Conservation (phyloP, 2,329 filamentous ascomycete species). For the Ophiostoma novo-ulmi region DNA sequence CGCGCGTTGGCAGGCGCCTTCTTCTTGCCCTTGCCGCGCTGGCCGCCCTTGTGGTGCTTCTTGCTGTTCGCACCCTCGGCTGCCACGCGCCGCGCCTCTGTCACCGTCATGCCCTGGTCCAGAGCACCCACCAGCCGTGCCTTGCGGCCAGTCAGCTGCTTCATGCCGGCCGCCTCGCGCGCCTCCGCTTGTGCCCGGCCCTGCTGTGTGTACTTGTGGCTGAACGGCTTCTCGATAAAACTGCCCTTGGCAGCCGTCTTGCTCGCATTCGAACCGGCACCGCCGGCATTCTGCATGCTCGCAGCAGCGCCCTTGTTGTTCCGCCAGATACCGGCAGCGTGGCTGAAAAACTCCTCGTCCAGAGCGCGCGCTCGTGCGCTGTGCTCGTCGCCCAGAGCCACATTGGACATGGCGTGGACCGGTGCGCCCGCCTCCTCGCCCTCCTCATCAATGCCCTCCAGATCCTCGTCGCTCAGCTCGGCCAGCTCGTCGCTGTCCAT, state of each 20-base stretch:
- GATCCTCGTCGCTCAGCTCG: slow-evolving; percentile 18
- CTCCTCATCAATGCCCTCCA: not conserved
- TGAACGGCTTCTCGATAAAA: slow-evolving; percentile 73
- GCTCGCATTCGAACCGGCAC: slow-evolving; percentile 40
- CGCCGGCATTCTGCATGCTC: not conserved
- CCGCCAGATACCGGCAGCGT: slow-evolving; percentile 38
- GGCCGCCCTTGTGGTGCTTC: slow-evolving; percentile 89
- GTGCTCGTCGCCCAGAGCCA: slow-evolving; percentile 49
- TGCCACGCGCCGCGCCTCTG: slow-evolving; percentile 59
- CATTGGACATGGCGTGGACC: slow-evolving; percentile 39
- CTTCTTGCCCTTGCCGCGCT: slow-evolving; percentile 45
- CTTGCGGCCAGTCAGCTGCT: slow-evolving; percentile 77
- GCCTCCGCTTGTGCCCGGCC: slow-evolving; percentile 41
- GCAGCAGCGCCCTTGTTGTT: not conserved
- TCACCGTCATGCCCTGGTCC: slow-evolving; percentile 77
- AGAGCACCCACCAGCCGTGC: slow-evolving; percentile 72
- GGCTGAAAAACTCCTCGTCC: slow-evolving; percentile 79
- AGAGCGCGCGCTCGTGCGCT: slow-evolving; percentile 64
- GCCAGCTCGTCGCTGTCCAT: slow-evolving; percentile 17
- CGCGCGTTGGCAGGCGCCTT: slow-evolving; percentile 28
- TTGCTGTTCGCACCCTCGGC: slow-evolving; percentile 63
- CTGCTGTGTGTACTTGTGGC: slow-evolving; percentile 81
- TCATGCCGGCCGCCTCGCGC: slow-evolving; percentile 36
- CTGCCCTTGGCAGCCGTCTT: slow-evolving; percentile 38
- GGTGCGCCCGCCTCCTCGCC: not conserved